Evolutionary conservation across 106 monocot species (phyloP), one percentile per base, ranked within the genome.

Genomic region (Ottelia alismoides): DNA sequence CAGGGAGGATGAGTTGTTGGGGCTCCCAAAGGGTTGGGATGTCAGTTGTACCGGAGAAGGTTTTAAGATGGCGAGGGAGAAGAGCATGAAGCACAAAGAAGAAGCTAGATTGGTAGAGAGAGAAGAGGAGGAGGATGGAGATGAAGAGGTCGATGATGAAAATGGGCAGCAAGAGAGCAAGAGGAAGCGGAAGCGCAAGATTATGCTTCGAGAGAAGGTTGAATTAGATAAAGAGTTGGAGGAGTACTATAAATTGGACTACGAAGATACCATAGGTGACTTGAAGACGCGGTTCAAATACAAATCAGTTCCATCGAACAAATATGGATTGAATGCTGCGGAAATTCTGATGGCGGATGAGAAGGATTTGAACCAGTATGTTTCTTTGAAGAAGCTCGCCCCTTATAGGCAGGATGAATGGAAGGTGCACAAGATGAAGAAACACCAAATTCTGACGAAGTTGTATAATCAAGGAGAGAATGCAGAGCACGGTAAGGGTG

Each of bases 211-310:
- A 29, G 85, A 99, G 61, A 99, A 99, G 65, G 82, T 80, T 29
- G 75, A 86, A 31, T 71, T 99, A 28, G 90, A 99, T 31, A 90
- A 99, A 75, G 90, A 90, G 54, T 62, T 99, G 31, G 98, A 99
- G 18, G 85, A 99, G 67, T 90, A 99, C 63, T 99, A 99, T 50
- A 99, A 91, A 51, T 71, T 99, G 67, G 90, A 99, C 60, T 99
- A 99, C 63, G 98, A 99, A 57, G 90, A 75, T 62, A 90, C 90
- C 7, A 80, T 99, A 47, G 96, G 85, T 32, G 98, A 99, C 51
- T 45, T 99, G 23, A 99, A 82, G 68, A 99, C 98, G 22, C 71
- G 98, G 31, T 90, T 99, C 73, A 90, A 80, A 58, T 90, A 90
- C 47, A 85, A 51, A 47, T 56, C 77, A 22, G 90, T 99, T 60